Evolutionary conservation across 345 rosid genomes (phyloP).

Genomic region (Eucalyptus victrix): DNA sequence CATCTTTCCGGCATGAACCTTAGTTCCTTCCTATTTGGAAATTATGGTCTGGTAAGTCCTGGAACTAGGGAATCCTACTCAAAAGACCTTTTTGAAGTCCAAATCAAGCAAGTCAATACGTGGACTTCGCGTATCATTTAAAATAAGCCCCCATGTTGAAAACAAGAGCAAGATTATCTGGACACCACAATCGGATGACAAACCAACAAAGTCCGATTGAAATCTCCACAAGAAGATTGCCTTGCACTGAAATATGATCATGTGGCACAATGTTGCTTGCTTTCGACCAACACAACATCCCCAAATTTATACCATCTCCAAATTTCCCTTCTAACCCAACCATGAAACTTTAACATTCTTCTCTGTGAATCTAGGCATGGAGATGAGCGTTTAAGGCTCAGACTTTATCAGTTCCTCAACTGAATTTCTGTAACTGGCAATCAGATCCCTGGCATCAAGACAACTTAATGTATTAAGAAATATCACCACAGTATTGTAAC

Average conservation of each 20-base stretch:
- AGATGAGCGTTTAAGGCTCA: constrained; percentile 17
- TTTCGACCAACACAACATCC: background rate
- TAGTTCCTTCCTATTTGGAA: background rate
- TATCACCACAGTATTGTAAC: background rate
- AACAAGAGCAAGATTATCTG: background rate
- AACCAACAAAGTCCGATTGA: background rate
- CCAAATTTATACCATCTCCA: background rate
- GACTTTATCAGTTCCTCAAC: constrained; percentile 52
- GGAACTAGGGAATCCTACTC: background rate
- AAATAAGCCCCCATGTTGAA: background rate
- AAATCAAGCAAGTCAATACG: background rate
- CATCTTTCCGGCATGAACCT: background rate
- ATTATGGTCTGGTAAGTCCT: background rate
- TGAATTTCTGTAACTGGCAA: constrained; percentile 42
- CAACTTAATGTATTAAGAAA: background rate
- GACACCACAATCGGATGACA: background rate
- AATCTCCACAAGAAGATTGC: background rate
- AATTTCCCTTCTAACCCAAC: background rate
- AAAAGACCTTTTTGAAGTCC: background rate
- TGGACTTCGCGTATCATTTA: background rate
- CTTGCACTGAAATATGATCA: background rate
- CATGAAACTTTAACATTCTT: background rate
- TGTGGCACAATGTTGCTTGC: background rate
- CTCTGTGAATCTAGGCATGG: background rate
- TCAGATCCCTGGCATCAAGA: constrained; percentile 44